Conservation (phyloP, 331 rosid species). For the Phaseolus coccineus region DNA sequence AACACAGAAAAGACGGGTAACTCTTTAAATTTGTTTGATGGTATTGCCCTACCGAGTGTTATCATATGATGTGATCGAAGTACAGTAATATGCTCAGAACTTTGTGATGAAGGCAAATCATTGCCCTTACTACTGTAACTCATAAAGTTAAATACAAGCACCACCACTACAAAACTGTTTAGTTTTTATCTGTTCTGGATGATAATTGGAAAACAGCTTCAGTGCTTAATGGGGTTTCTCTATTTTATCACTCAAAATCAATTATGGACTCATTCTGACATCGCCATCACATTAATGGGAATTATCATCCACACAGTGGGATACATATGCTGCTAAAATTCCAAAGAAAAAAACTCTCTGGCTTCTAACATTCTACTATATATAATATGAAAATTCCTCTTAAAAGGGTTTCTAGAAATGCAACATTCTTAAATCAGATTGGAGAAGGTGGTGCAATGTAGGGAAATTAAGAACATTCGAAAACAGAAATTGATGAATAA, state of each 20-base stretch:
- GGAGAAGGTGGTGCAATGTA: constrained; percentile 30
- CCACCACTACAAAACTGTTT: neutral
- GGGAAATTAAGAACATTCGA: constrained; percentile 25
- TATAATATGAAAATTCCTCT: neutral
- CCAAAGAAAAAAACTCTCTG: neutral
- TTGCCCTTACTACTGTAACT: neutral
- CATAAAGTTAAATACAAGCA: neutral
- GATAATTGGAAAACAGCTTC: neutral
- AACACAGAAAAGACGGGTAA: too few relatives aligned
- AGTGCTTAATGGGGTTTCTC: neutral
- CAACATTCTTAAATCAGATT: constrained; percentile 24
- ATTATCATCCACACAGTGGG: too few relatives aligned
- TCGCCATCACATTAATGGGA: too few relatives aligned
- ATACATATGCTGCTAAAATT: too few relatives aligned
- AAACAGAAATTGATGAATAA: constrained; percentile 8
- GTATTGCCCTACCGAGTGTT: neutral
- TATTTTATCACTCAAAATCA: neutral
- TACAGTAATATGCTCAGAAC: neutral
- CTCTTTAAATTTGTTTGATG: too few relatives aligned
- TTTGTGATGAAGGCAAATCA: neutral
- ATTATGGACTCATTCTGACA: neutral
- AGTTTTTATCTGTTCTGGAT: neutral
- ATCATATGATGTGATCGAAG: neutral
- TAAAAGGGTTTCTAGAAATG: neutral
- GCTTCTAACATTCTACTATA: neutral